Base-by-base conservation (phyloP, 164 flowering plant species). In the Stephania japonica region DNA sequence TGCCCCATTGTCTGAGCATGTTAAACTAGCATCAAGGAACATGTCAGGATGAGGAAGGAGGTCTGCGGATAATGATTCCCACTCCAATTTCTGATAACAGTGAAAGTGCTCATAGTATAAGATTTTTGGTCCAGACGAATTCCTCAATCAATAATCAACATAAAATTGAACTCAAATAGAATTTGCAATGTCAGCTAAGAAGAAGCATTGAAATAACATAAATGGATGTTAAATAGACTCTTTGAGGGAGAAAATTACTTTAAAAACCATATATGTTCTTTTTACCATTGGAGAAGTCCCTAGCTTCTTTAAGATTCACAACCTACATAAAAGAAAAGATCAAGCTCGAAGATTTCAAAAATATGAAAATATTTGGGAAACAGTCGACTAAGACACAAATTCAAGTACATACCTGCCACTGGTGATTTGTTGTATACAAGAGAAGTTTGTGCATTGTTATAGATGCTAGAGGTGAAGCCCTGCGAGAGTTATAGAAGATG, bases 21-120 rank as follows among this genome's bases (percentile, higher is more conserved):
- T 88, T 76, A 88, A 72, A 73, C 82, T 78, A 61, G 87, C 88
- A 81, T 95, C 97, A 74, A 85, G 53, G 80, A 95, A 93, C 99
- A 95, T 95, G 84, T 95, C 97, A 70, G 99, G 99, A 83, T 95
- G 99, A 79, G 98, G 99, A 71, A 93, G 87, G 72, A 95, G 92
- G 81, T 95, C 99, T 64, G 93, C 77, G 19, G 98, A 95, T 66
- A 95, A 80, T 70, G 91, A 85, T 75, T 84, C 98, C 99, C 99
- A 95, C 80, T 89, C 97, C 78, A 93, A 94, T 87, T 95, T 95
- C 99, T 95, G 90, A 74, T 42, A 47, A 82, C 42, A 72, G 71
- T 72, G 76, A 69, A 71, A 21, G 63, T n/a, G 43, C 23, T 25
- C 71, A 12, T 42, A 70, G n/a, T 42, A 65, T 53, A 50, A 68